A percentile compares a stretch with the other conserved stretches of the same genome.
These are phyloP conservation scores for Ormosia semicastrata DNA, from an alignment of 306 rosid species.

Conservation along the genomic window DNA sequence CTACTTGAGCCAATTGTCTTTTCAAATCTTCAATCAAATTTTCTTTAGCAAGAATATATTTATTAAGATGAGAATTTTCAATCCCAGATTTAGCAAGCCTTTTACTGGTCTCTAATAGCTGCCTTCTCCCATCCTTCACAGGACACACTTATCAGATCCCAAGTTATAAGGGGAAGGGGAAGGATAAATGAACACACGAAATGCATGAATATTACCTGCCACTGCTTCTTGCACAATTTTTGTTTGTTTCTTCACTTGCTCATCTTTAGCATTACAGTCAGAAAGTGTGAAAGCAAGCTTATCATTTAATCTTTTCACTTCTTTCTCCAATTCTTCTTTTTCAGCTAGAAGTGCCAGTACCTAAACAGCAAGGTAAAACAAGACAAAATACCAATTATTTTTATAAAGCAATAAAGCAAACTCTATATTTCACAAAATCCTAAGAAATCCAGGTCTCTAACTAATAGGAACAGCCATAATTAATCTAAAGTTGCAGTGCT, in stretches of 20 bases:
- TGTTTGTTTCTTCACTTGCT: conserved; percentile 66
- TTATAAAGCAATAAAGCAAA: neutral
- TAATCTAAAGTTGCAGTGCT: too few species aligned
- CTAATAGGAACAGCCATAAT: too few species aligned
- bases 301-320: conserved; percentile 51
- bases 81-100: too few species aligned
- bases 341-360: conserved; percentile 56
- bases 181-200: conserved; percentile 8
- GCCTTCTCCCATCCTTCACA: too few species aligned
- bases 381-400: neutral
- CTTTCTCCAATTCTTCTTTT: conserved; percentile 73
- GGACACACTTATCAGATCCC: too few species aligned
- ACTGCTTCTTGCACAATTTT: conserved; percentile 73
- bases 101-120: too few species aligned
- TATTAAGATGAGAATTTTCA: too few species aligned
- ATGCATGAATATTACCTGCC: conserved; percentile 46
- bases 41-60: too few species aligned
- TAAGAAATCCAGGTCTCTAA: too few species aligned
- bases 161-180: neutral
- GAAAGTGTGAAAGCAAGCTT: conserved; percentile 59
- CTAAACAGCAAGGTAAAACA: conserved; percentile 34
- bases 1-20: too few species aligned
- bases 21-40: too few species aligned
- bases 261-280: conserved; percentile 72
- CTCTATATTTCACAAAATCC: too few species aligned